Evolutionary conservation across 83 land plant genomes (phyloP).

Genomic region (Diphasiastrum complanatum): DNA sequence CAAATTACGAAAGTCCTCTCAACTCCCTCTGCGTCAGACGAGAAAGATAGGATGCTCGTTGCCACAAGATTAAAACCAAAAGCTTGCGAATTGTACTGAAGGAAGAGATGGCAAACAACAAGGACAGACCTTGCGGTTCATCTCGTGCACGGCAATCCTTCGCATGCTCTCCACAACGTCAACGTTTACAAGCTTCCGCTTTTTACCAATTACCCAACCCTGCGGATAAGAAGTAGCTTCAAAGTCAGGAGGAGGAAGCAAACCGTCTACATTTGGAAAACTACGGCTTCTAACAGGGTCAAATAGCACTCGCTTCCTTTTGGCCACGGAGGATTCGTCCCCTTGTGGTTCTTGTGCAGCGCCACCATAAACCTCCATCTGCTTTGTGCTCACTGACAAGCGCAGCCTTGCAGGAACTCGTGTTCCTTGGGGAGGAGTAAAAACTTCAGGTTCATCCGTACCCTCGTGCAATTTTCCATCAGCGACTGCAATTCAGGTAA

Average conservation of each 20-base stretch:
- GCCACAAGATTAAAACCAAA: background rate
- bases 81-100: background rate
- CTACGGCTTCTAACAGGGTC: conserved; percentile 67
- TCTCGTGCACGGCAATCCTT: conserved; percentile 83
- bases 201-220: conserved; percentile 91
- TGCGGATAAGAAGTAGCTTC: conserved; percentile 65
- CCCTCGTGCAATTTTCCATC: too few species aligned
- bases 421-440: conserved; percentile 24
- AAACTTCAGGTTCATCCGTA: conserved; percentile 21
- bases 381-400: conserved; percentile 22
- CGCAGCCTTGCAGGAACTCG: conserved; percentile 24
- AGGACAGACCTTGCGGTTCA: conserved; percentile 81
- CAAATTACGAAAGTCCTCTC: too few species aligned
- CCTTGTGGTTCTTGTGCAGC: conserved; percentile 12
- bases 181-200: conserved; percentile 85
- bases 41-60: background rate
- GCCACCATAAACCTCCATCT: conserved; percentile 15
- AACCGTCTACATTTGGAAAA: conserved; percentile 33
- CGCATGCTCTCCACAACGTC: conserved; percentile 97
- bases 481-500: too few species aligned
- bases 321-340: conserved; percentile 43
- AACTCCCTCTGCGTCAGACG: too few species aligned
- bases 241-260: conserved; percentile 90
- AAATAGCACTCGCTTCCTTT: conserved; percentile 59
- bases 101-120: background rate